Base-by-base conservation (phyloP, 768 basidiomycete genomes). In the Rubroboletus pulcherrimus region DNA sequence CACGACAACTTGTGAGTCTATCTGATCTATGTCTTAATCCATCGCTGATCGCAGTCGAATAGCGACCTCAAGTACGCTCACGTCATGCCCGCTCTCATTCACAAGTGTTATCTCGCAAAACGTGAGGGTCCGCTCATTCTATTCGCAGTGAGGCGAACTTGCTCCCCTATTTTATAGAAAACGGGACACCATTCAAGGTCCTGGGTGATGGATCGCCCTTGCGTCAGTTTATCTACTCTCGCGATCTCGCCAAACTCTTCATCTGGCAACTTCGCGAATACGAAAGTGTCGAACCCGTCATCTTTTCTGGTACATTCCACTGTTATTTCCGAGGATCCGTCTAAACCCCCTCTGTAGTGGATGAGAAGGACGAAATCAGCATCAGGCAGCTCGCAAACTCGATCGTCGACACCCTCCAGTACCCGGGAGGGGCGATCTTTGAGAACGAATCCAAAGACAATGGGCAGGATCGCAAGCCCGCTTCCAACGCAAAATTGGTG, bases 221-320 rank as follows among this genome's bases (percentile, higher is more conserved):
- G 35, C 84, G 95, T n/a, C 95, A 98, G 71, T 98, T 98, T 71
- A 95, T 97, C 72, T 98, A 93, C 75, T 97, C 95, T n/a, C 78
- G 83, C 47, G 94, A 98, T 73, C 85, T 98, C 47, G 95, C 94
- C 42, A 96, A 92, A 71, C 78, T 96, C 53, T 96, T 97, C 78
- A 89, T 97, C 67, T 94, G 91, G 93, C 83, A 85, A 78, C 73
- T 95, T 60, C 79, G 91, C 43, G 89, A 96, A 66, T 97, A 98
- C 69, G 82, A 94, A 50, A 87, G 91, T 63, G 88, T 96, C 49
- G 93, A 96, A 62, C 95, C 95, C 6, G 75, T 98, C 69, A 98
- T 97, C 63, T 80, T 98, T 17, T 94, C 92, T 6, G 89, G 91
- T 89, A 60, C 21, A 73, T 63, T 31, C 51, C 21, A 14, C 37